Evolutionary conservation across 306 rosid genomes (phyloP), one percentile per base, ranked within the genome.

Genomic region (Castanea crenata): DNA sequence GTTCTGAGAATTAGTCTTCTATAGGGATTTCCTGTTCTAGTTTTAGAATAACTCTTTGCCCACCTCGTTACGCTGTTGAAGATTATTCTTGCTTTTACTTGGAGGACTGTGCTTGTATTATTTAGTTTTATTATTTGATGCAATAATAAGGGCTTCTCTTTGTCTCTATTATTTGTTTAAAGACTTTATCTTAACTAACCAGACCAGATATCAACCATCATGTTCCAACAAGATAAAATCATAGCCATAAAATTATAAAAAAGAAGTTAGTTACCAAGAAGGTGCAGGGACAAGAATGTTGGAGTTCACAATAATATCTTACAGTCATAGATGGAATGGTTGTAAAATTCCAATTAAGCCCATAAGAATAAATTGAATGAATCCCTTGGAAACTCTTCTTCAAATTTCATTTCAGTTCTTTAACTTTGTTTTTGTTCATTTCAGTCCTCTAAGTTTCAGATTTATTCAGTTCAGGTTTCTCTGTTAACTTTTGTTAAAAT

Each of bases 1-100:
- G 23, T 73, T 87, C 73, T 87, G 81, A 89, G 71, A 63, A 61
- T 57, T 77, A 34, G 58, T 27, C 73, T 67, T 8, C 69, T 21
- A 74, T 3, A 16, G 55, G 69, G 64, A 76, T 23, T 69, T 15
- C 67, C 65, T 9, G 31, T 58, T 21, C 65, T 59, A 20, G 15
- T 59, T 49, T 49, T 49, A 3, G 54, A 49, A 32, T 64, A 20
- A 64, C 18, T 64, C 44, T 64, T 64, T 64, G 23, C 44, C 8
- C 44, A 14, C 27, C n/a, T 67, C 3, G 19, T 67, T 34, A 67
- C n/a, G 52, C 27, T n/a, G 25, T 67, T 19, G 18, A 65, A 65
- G 49, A 65, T 65, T 13, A 8, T 49, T 3, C 7, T 67, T 19
- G 16, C 69, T 63, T 63, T 6, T 14, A 67, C 15, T 67, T 64